A percentile compares a stretch with the other conserved stretches of the same genome.
phyloP scores from a whole-genome alignment of 2,329 filamentous ascomycete genomes.

The Claviceps digitariae region DNA sequence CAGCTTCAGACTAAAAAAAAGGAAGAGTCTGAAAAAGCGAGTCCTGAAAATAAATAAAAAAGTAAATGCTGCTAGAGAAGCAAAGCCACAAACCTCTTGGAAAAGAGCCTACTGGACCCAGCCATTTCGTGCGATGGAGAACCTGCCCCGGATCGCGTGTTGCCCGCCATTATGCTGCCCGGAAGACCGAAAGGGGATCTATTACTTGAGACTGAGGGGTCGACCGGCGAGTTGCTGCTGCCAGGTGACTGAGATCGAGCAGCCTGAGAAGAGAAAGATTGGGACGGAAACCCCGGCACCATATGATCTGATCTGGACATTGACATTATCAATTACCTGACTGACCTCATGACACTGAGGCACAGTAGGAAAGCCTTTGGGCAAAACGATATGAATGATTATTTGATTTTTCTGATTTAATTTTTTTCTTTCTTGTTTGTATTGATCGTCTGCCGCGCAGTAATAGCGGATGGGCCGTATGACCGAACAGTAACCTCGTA shows the following conservation, averaged over 20 bases:
- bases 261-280: slow-evolving; percentile 47
- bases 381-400: background rate
- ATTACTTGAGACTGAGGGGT: slow-evolving; percentile 48
- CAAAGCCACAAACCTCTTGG: slow-evolving; percentile 62
- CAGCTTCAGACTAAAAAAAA: background rate
- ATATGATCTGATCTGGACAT: slow-evolving; percentile 75
- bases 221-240: slow-evolving; percentile 68
- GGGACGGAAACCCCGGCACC: slow-evolving; percentile 67
- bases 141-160: slow-evolving; percentile 69
- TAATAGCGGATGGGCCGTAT: background rate
- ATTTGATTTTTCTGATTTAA: slow-evolving; percentile 1
- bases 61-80: too few species aligned
- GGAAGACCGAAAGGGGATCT: slow-evolving; percentile 63
- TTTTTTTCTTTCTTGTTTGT: slow-evolving; percentile 1
- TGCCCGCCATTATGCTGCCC: slow-evolving; percentile 47
- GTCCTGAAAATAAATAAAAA: background rate
- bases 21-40: background rate
- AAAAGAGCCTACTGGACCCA: slow-evolving; percentile 63
- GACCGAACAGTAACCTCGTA: background rate
- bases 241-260: slow-evolving; percentile 65
- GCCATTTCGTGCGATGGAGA: slow-evolving; percentile 89
- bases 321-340: slow-evolving; percentile 83
- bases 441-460: slow-evolving; percentile 2
- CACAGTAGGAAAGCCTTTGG: background rate
- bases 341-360: slow-evolving; percentile 7